phyloP scores from a whole-genome alignment of 306 rosid species.

The Cucurbita maxima region DNA sequence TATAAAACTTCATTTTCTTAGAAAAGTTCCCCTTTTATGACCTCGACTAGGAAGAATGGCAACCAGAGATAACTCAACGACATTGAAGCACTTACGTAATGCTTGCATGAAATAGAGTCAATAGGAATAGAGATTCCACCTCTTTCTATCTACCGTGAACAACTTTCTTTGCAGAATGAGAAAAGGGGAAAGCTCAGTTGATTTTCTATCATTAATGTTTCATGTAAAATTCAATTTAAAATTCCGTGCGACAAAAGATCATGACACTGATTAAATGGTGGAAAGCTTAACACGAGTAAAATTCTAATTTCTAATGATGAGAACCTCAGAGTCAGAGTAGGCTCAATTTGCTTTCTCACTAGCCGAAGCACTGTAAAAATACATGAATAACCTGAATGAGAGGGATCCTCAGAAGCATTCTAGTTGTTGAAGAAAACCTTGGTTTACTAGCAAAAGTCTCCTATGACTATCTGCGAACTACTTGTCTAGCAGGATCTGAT shows the following conservation, averaged over 20 bases:
- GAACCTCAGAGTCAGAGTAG: neutral
- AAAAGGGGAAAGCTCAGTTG: neutral
- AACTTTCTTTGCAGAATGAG: neutral
- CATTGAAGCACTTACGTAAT: neutral
- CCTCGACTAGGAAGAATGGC: neutral
- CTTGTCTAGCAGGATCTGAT: neutral
- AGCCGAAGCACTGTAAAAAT: neutral
- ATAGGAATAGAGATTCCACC: neutral
- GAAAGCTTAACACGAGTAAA: neutral
- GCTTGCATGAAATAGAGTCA: neutral
- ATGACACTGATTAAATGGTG: neutral
- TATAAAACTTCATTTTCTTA: neutral
- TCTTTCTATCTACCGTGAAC: neutral
- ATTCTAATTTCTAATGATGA: neutral
- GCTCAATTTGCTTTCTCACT: too few relatives aligned
- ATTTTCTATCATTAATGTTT: neutral
- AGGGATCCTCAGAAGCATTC: neutral
- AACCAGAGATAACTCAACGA: neutral
- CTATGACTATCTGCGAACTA: neutral
- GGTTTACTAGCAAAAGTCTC: neutral
- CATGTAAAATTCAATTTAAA: neutral
- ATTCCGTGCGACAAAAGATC: neutral
- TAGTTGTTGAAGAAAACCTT: neutral
- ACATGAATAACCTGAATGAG: neutral
- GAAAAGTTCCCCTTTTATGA: neutral